Base-by-base conservation (phyloP, 2,329 filamentous ascomycete genomes). In the Aspergillus intermedius region DNA sequence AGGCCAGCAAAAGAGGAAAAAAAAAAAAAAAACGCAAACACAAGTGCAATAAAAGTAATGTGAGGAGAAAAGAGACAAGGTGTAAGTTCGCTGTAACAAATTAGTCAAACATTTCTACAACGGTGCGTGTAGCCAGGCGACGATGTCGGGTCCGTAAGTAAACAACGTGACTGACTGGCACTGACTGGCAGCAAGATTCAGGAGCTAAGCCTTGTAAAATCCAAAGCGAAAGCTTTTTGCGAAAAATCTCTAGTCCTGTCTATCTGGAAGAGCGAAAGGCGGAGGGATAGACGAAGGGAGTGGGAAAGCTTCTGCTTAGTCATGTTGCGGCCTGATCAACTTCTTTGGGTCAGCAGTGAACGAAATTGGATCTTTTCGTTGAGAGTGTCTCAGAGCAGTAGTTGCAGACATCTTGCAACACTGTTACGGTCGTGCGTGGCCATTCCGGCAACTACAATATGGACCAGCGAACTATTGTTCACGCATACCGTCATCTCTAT, bases 401-500 rank as follows among this genome's bases (percentile, higher is more conserved):
- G 25, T 30, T 12, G 21, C 21, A 22, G 21, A 22, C 4, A 22
- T 22, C 13, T 37, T 15, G 34, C 34, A 4, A 37, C n/a, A 22
- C 21, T 22, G 21, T 5, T 22, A 22, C 21, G 10, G 25, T 12
- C 3, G 25, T 30, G 10, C 10, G 21, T 22, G 21, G 21, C 21
- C 21, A 22, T 22, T 22, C 25, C 25, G 10, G 10, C 25, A 40
- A 41, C 19, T 19, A n/a, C 42, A 22, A 25, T 40, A 47, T 50
- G 44, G 54, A 63, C 46, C 54, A 54, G 46, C 55, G 59, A 53
- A 58, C 60, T 9, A 56, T 81, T 42, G 48, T 77, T 48, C 69
- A 72, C 56, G 77, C 78, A 45, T 84, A 84, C 61, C 77, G 81
- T 50, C 72, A 76, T 47, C 68, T 84, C 39, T 79, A 78, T 55